Base-by-base conservation (phyloP, 2,329 filamentous ascomycete species). In the Penicillium sp. region DNA sequence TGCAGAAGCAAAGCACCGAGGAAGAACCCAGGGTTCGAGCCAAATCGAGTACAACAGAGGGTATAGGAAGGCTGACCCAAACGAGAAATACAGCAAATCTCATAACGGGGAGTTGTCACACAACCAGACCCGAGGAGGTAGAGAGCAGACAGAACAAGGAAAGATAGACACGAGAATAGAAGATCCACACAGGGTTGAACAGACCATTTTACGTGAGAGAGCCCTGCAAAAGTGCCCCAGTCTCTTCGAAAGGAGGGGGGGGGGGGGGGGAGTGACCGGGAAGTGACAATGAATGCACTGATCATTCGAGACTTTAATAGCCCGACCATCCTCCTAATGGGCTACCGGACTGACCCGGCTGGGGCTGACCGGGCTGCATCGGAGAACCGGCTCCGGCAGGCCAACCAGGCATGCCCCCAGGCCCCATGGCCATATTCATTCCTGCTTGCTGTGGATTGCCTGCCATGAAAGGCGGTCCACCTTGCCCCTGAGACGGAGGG, bases 321-420 rank as follows among this genome's bases (percentile, higher is more conserved):
- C 62, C 61, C 39, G 67, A 68, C 63, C 67, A 70, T 48, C 63
- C 63, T 42, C 67, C 66, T 12, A 69, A 54, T 43, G 66, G 64
- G 52, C 61, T 66, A 36, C 66, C 66, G 33, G 66, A 66, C 51
- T 68, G 64, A 38, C 67, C 68, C 27, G 61, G 62, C 44, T 69
- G 68, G 11, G 66, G 62, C 42, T 70, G 67, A 42, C 65, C 65
- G 5, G 67, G 63, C 47, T 66, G 68, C 58, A 70, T 65, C 26
- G 60, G 61, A 12, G 59, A 62, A 40, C 63, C 63, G n/a, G 66
- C 61, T 1, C 59, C 59, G 28, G 60, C 49, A 25, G 68, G 60
- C 69, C 69, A 72, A 13, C 65, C 65, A 4, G 66, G 61, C 52
- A 71, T 66, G 32, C 60, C 63, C 27, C 60, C 63, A 36, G 61